Evolutionary conservation across 768 basidiomycete genomes (phyloP), one percentile per base, ranked within the genome.

Genomic region (Cytidiella melzeri): DNA sequence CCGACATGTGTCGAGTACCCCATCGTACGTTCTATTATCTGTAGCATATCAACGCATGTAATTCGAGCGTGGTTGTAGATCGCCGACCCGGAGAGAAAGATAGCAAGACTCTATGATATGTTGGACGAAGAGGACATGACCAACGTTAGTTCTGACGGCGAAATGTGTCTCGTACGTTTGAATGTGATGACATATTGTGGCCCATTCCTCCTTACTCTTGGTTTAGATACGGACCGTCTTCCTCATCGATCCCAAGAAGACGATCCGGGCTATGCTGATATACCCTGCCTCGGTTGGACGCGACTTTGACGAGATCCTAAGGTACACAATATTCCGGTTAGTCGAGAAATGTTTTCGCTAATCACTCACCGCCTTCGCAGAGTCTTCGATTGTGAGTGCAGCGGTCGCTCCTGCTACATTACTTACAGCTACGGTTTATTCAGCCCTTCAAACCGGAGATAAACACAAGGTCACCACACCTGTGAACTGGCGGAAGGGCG

Each of bases 221-320:
- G 30, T 38, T n/a, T 49, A 90, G 86, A 82, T 99, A 68, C 87
- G 96, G 51, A 96, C 92, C 7, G 95, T 99, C 52, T 99, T 95
- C 69, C 72, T 99, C 56, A 91, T 99, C 62, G 96, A 99, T 70
- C 94, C 96, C 39, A 91, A 90, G 72, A 92, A 95, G 72, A 77
- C 81, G 58, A 96, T 99, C 64, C 88, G 95, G 51, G 72, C 96
- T 58, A 91, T 82, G 19, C 58, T 99, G 55, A 72, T 91, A 21
- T 98, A 98, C 73, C 96, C 96, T 50, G 94, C 95, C 41, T 84
- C 92, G 9, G 93, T 93, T 58, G 96, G 95, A 38, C 87, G 92
- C 61, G 93, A 93, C 76, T 95, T 96, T 64, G 75, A 76, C 55
- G 83, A 84, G 68, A 73, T 84, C 56, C 48, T 85, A 47, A 75